phyloP scores from a whole-genome alignment of 1,284 basidiomycete species.

The Takashimella tepidaria region DNA sequence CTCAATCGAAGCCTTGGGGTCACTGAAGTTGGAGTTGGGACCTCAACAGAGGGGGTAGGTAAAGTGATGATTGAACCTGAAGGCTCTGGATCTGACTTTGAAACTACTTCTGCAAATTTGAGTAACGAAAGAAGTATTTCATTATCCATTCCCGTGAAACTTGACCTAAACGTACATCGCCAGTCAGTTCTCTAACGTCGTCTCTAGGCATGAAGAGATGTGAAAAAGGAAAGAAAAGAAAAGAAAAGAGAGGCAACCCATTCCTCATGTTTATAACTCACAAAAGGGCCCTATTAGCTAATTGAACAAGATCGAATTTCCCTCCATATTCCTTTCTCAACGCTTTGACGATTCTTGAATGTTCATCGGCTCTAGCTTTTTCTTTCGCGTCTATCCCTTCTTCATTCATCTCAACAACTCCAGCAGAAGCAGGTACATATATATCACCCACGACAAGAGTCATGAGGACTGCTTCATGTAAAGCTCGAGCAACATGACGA shows the following conservation, averaged over 20 bases:
- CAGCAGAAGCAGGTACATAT: conserved; percentile 41
- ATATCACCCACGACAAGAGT: conserved; percentile 86
- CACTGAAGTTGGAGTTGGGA: conserved; percentile 49
- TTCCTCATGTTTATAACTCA: conserved; percentile 10
- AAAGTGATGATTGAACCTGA: conserved; percentile 73
- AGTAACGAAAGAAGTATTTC: conserved; percentile 87
- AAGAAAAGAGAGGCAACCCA: too few species aligned
- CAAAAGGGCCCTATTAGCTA: conserved; percentile 26
- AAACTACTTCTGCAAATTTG: conserved; percentile 86
- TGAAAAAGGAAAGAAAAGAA: too few species aligned
- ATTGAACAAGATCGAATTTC: conserved; percentile 65
- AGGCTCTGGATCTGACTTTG: conserved; percentile 77
- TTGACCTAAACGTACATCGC: conserved; percentile 23
- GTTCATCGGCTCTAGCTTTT: conserved; percentile 23
- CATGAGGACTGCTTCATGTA: conserved; percentile 82
- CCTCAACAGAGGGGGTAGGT: conserved; percentile 65
- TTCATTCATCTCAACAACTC: conserved; percentile 31
- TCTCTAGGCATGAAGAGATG: too few species aligned
- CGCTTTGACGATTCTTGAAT: conserved; percentile 63
- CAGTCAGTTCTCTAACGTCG: too few species aligned
- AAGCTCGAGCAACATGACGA: conserved; percentile 76
- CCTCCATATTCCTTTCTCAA: conserved; percentile 77
- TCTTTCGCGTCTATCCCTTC: conserved; percentile 22
- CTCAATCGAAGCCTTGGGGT: conserved; percentile 43
- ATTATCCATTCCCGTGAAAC: conserved; percentile 59